Base-by-base conservation (phyloP, 2,329 filamentous ascomycete species). In the Graphilbum fragrans region DNA sequence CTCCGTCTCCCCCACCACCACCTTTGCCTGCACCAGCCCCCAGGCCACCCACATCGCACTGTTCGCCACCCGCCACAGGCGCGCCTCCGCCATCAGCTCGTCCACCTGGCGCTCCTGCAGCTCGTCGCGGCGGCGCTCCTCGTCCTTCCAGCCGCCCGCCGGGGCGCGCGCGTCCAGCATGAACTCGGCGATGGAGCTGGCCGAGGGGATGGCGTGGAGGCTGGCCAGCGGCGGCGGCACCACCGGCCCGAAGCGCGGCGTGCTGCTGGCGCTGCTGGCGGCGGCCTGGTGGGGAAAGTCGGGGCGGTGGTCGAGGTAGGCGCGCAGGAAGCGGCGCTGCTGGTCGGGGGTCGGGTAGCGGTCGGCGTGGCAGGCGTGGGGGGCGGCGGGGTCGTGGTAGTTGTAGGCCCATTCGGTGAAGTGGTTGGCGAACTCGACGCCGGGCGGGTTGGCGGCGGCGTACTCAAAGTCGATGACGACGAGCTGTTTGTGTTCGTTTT, bases 401-500 rank as follows among this genome's bases (percentile, higher is more conserved):
- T 98, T 90, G 69, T 96, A 96, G 52, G 86, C 84, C 92, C 92
- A 98, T 62, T 98, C 92, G 1, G 86, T 84, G 61, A 98, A 98
- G 61, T 98, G 92, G 58, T 98, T 98, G 44, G 87, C 92, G 57
- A 98, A 96, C 60, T 98, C 92, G 16, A 86, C 69, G 2, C 87
- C 92, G 0, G 78, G 79, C 1, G 80, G 70, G 57, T 96, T 98
- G 43, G 90, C 87, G 3, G 81, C 88, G 2, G 92, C 84, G 57
- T 98, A 98, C 56, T 98, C 92, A 54, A 98, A 98, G 58, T 98
- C 92, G 54, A 98, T 98, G 48, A 98, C 92, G 16, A 96, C 74
- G 14, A 98, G 74, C 61, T 94, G 90, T 60, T 94, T 96, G 64
- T 98, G 92, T 51, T 90, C 80, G 60, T 96, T 96, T 44, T 84